phyloP scores from a whole-genome alignment of 2,329 filamentous ascomycete species.

The Colletotrichum eleusines region DNA sequence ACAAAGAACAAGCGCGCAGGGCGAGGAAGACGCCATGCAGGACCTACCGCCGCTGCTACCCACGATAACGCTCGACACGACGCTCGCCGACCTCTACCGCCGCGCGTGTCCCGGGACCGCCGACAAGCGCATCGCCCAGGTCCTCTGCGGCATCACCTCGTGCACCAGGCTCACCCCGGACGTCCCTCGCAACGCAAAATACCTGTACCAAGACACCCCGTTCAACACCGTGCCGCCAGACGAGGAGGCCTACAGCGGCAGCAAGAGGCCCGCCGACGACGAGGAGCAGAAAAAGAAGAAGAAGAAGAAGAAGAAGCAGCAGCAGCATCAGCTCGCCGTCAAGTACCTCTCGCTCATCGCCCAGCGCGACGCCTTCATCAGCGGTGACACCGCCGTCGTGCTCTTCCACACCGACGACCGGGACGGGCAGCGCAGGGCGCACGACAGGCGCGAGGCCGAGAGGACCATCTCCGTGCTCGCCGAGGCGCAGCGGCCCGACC shows the following conservation, averaged over 20 bases:
- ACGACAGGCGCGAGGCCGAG: constrained; percentile 48
- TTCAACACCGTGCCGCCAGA: constrained; percentile 47
- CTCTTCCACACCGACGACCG: constrained; percentile 49
- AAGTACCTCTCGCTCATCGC: constrained; percentile 53
- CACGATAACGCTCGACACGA: constrained; percentile 50
- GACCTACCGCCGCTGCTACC: no score
- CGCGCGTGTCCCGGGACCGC: constrained; percentile 44
- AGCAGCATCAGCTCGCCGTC: constrained; percentile 45
- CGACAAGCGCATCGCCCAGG: constrained; percentile 47
- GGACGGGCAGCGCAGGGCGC: constrained; percentile 42
- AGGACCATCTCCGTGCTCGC: constrained; percentile 48
- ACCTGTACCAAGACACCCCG: constrained; percentile 52
- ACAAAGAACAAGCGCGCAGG: neutral
- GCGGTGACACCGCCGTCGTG: constrained; percentile 45
- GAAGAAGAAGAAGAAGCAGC: neutral
- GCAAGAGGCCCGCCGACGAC: neutral
- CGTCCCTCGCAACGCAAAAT: constrained; percentile 52
- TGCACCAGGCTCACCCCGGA: constrained; percentile 45
- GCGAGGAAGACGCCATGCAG: neutral
- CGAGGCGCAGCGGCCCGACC: constrained; percentile 47
- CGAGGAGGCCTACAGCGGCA: neutral
- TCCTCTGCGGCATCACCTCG: constrained; percentile 48
- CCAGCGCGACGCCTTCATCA: constrained; percentile 53
- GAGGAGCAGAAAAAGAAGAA: constrained; percentile 18
- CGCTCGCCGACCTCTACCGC: constrained; percentile 51